Evolutionary conservation across 2,329 filamentous ascomycete genomes (phyloP), one percentile per base, ranked within the genome.

Genomic region (Lecanicillium sp.): DNA sequence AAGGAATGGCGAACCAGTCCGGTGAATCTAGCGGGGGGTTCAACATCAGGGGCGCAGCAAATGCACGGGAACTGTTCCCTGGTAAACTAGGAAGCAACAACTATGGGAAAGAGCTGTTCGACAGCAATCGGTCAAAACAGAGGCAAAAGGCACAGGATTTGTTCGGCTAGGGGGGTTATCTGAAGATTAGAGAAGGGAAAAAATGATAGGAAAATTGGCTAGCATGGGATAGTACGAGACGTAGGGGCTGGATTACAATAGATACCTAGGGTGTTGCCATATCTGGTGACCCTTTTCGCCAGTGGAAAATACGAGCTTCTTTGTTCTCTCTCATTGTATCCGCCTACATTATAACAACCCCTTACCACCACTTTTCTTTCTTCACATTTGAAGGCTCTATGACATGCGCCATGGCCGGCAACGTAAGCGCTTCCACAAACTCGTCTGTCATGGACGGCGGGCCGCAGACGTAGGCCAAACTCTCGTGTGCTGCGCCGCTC

Each of bases 61-160:
- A 86, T 52, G 61, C 71, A 3, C 87, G 84, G 58, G 84, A 88
- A 54, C 58, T 87, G 13, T 84, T 87, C 50, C 69, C 72, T 2
- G 72, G 78, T 43, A 77, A 65, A 45, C 52, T 78, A 18, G 47
- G 17, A 48, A 52, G 35, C 37, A 56, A 46, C 47, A 84, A 83
- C 56, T 59, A 69, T 3, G 75, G 74, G 34, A 84, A 82, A 59
- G 81, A 85, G 52, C 57, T 84, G 11, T 84, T 84, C 6, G 72
- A 77, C 38, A 75, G 74, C 20, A 15, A 29, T 3, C 67, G 78
- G 45, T 69, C 73, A 12, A 68, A 69, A 42, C 70, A 67, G 45
- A 73, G 84, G 46, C 76, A 81, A 49, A 79, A 69, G 53, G 84
- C 84, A 0, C 81, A 86, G 50, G 84, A 89, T 60, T 65, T 84